Conservation (phyloP, 257 asterid species). For the Craterostigma plantagineum region DNA sequence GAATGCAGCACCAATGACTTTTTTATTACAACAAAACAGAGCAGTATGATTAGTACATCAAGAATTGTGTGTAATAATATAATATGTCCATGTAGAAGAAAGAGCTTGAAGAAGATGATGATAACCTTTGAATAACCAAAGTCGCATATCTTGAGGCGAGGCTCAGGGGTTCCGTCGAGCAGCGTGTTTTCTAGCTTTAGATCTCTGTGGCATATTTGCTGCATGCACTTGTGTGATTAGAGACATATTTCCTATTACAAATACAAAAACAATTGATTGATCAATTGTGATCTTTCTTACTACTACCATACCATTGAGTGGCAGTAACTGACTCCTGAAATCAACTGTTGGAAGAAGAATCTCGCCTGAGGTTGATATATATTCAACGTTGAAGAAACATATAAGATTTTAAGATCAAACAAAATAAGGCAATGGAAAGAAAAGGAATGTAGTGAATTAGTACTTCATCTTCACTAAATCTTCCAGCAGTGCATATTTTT, state of each 20-base stretch:
- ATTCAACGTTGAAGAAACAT: too few species aligned
- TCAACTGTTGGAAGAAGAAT: conserved; percentile 57
- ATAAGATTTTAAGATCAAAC: too few species aligned
- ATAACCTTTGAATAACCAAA: conserved; percentile 69
- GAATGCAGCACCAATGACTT: conserved; percentile 75
- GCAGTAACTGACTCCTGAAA: conserved; percentile 69
- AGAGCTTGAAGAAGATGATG: background rate
- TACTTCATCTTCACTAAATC: conserved; percentile 74
- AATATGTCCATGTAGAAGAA: too few species aligned
- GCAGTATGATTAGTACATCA: too few species aligned
- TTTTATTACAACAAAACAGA: too few species aligned
- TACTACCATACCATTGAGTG: conserved; percentile 77
- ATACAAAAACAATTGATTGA: background rate
- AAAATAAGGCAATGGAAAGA: background rate
- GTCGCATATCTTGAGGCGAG: conserved; percentile 63
- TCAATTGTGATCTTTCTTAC: background rate
- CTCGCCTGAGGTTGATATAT: conserved; percentile 41
- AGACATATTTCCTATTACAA: background rate
- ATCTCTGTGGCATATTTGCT: conserved; percentile 80
- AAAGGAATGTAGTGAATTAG: too few species aligned
- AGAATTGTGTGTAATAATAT: too few species aligned
- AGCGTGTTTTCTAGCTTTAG: conserved; percentile 71
- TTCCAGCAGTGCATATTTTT: conserved; percentile 51
- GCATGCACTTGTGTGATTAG: conserved; percentile 14
- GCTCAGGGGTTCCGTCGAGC: conserved; percentile 49